phyloP scores from a whole-genome alignment of 805 yeast genomes.

The Nakazawaea siamensis region DNA sequence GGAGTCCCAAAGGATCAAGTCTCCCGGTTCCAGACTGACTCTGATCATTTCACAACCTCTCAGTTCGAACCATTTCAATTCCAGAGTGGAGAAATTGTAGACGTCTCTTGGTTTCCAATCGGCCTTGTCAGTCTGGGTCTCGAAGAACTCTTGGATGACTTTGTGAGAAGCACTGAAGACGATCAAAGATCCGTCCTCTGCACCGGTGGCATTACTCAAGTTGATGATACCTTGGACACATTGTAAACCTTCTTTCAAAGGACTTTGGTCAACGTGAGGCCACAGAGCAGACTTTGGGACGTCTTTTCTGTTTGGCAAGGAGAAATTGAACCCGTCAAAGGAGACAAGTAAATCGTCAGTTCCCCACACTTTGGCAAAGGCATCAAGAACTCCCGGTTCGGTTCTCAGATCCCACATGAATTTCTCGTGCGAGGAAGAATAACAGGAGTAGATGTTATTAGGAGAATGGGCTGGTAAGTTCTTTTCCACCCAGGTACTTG shows the following conservation, averaged over 20 bases:
- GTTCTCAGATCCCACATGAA: conserved; percentile 25
- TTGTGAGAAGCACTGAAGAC: conserved; percentile 20
- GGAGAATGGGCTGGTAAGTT: conserved; percentile 19
- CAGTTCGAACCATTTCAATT: conserved; percentile 20
- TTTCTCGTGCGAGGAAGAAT: conserved; percentile 22
- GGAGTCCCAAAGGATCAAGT: conserved; percentile 27
- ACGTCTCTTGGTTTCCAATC: conserved; percentile 18
- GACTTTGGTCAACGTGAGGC: conserved; percentile 28
- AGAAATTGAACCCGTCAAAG: conserved; percentile 23
- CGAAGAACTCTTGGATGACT: conserved; percentile 18
- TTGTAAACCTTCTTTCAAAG: conserved; percentile 20
- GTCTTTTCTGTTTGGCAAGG: conserved; percentile 19
- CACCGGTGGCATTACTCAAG: conserved; percentile 17
- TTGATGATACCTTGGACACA: conserved; percentile 27
- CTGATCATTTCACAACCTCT: conserved; percentile 21
- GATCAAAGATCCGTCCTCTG: conserved; percentile 24
- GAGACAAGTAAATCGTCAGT: conserved; percentile 25
- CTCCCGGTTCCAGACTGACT: conserved; percentile 25
- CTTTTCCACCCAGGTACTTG: conserved; percentile 20
- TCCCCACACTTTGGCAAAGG: conserved; percentile 23
- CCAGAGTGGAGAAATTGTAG: conserved; percentile 14
- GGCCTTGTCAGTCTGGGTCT: conserved; percentile 12
- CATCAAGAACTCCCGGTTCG: conserved; percentile 20
- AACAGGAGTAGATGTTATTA: conserved; percentile 14
- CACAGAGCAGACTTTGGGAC: conserved; percentile 14